A percentile compares a stretch with the other conserved stretches of the same genome.
Conservation (phyloP, 2,329 filamentous ascomycete genomes). For the Monosporascus cannonballus region DNA sequence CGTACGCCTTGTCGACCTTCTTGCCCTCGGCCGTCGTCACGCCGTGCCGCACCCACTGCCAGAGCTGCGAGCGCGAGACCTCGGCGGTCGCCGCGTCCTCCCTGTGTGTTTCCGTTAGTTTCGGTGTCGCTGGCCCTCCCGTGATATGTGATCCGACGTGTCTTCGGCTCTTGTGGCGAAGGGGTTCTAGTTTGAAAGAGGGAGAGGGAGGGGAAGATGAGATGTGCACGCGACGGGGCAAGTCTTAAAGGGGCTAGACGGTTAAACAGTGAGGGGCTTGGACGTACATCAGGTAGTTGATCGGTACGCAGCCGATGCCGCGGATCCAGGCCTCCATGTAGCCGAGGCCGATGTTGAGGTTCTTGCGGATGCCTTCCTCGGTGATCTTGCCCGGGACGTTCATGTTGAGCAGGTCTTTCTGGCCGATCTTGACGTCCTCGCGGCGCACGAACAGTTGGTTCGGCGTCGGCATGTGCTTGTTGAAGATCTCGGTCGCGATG, state of each 20-base stretch:
- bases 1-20: constrained; percentile 87
- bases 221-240: background rate
- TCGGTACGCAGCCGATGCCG: constrained; percentile 90
- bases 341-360: constrained; percentile 89
- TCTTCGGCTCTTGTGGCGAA: background rate
- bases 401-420: constrained; percentile 94
- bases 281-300: constrained; percentile 85
- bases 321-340: constrained; percentile 99
- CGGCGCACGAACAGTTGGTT: constrained; percentile 91
- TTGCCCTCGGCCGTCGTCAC: constrained; percentile 80
- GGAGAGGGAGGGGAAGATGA: background rate
- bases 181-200: background rate
- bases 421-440: constrained; percentile 80
- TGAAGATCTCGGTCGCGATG: constrained; percentile 91
- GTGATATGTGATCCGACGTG: too few relatives aligned
- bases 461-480: constrained; percentile 96
- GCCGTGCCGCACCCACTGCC: constrained; percentile 83
- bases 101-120: constrained; percentile 28
- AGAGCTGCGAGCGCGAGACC: constrained; percentile 88
- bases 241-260: background rate
- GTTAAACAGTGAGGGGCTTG: background rate
- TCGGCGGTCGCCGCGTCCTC: constrained; percentile 97
- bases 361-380: constrained; percentile 94
- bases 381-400: constrained; percentile 90
- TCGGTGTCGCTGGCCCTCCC: too few relatives aligned